Evolutionary conservation across 768 basidiomycete species (phyloP), one percentile per base, ranked within the genome.

Genomic region (Tylopilus sp.): DNA sequence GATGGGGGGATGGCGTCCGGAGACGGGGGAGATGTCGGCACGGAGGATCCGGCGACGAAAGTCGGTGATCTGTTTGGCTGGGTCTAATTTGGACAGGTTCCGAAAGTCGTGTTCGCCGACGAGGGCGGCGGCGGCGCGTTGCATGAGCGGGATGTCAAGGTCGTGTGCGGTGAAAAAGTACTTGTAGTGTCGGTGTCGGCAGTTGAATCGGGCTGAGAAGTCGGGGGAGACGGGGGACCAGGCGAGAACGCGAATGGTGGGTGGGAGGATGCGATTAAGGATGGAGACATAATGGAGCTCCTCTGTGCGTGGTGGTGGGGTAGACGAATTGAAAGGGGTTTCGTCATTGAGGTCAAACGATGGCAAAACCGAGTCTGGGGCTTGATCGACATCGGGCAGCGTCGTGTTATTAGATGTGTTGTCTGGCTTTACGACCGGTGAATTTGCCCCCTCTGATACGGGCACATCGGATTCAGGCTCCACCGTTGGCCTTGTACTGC

Each of bases 71-170:
- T 98, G 95, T 69, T 98, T 98, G 30, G 83, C 78, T 0, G 91
- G 80, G 65, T 98, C 95, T 20, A 98, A 71, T 66, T 95, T 98
- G 76, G 91, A 97, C 30, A 98, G 76, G 63, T 98, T 98, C 15
- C 95, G 83, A 63, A 97, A 98, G 71, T 98, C 95, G 73, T 98
- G 94, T 55, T 88, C 83, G 31, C 95, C 95, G 25, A 92, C 69
- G 43, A 99, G 75, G 6, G 78, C 73, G 2, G 71, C 56, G 0
- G 91, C 91, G 1, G 82, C 95, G 30, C 79, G 75, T 53, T 78
- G 79, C 94, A 98, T 98, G 41, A 74, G 76, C 2, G 71, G 62
- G 25, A 95, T 65, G 69, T 95, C 81, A 48, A 98, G 82, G 26
- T 70, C 70, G 28, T 75, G 70, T 0, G 82, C 69, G 30, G 83